Percentiles rank a stretch among this genome's conserved stretches.
Evolutionary conservation across 345 rosid species (phyloP).

Genomic region (Boechera divaricarpa): DNA sequence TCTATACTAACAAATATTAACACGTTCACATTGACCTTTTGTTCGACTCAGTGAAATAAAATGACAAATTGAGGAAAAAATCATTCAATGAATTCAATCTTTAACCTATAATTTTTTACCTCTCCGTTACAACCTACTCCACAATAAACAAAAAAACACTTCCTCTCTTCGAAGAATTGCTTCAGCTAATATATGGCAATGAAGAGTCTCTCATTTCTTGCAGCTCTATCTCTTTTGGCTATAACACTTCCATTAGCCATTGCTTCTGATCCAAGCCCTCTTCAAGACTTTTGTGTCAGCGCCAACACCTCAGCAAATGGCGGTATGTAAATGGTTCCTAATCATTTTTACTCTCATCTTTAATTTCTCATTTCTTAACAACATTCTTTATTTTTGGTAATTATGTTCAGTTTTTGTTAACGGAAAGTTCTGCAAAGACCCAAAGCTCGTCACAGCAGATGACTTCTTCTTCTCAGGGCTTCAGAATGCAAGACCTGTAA

Average conservation of each 20-base stretch:
- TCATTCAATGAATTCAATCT: neutral
- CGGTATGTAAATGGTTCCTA: constrained; percentile 6
- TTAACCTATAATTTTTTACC: neutral
- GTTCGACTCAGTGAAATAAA: neutral
- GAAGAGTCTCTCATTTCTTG: constrained; percentile 13
- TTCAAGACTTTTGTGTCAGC: constrained; percentile 29
- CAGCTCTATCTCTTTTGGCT: constrained; percentile 7
- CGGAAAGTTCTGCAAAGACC: constrained; percentile 39
- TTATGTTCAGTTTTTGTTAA: constrained; percentile 36
- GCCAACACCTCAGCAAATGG: constrained; percentile 18
- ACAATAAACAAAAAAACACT: neutral
- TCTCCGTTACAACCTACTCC: neutral
- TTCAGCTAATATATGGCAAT: neutral
- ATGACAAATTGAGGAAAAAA: neutral
- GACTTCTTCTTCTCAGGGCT: constrained; percentile 39
- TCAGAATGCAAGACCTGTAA: neutral
- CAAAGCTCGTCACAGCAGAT: constrained; percentile 9
- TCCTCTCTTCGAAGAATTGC: too few relatives aligned
- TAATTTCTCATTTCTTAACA: neutral
- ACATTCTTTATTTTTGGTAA: neutral
- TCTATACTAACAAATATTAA: neutral
- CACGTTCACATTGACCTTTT: constrained; percentile 4
- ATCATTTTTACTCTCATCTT: neutral
- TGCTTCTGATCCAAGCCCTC: constrained; percentile 25
- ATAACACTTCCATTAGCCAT: constrained; percentile 14